Base-by-base conservation (phyloP, 202 grass and related monocot genomes). In the Hordeum pubiflorum region DNA sequence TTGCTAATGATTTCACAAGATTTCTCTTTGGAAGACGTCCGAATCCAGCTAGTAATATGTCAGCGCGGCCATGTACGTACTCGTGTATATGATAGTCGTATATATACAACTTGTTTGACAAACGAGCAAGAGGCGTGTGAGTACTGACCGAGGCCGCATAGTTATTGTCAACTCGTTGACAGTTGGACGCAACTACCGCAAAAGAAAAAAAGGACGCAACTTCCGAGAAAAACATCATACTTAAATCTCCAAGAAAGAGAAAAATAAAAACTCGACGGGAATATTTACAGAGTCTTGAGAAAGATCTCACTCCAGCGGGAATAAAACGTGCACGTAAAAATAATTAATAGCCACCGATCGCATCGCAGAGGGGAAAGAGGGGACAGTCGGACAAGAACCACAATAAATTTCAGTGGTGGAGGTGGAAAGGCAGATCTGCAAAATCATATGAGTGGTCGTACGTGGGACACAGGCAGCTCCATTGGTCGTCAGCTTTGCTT, bases 371-470 rank as follows among this genome's bases (percentile, higher is more conserved):
- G 5, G 14, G 15, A 71, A 63, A 21, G 8, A 0, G 13, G 26
- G 10, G 40, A 55, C 26, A 73, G 34, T 52, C 24, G 6, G 69
- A 73, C 72, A 69, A 46, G 34, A 76, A 14, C 40, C 81, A 44
- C n/a, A 72, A 79, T 76, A 78, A 73, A 79, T 83, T 83, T 34
- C 80, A 15, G 66, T 78, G 85, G 80, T 1, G 66, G 74, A 82
- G 74, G 39, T 50, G 27, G 41, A 41, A 55, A 38, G 50, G 23
- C 52, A 71, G 63, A 85, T 85, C 59, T 76, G 81, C 55, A 32
- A 77, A 57, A 55, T 76, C 81, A 54, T 29, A 29, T n/a, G 50
- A 54, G 38, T 88, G 32, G 76, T 83, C 48, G 67, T 54, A 54
- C 48, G 48, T 50, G 37, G 8, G 46, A 22, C 40, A 13, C 43